These are phyloP conservation scores for Penicillium cataractarum DNA, from an alignment of 495 filamentous ascomycete species.

Conservation along the genomic window DNA sequence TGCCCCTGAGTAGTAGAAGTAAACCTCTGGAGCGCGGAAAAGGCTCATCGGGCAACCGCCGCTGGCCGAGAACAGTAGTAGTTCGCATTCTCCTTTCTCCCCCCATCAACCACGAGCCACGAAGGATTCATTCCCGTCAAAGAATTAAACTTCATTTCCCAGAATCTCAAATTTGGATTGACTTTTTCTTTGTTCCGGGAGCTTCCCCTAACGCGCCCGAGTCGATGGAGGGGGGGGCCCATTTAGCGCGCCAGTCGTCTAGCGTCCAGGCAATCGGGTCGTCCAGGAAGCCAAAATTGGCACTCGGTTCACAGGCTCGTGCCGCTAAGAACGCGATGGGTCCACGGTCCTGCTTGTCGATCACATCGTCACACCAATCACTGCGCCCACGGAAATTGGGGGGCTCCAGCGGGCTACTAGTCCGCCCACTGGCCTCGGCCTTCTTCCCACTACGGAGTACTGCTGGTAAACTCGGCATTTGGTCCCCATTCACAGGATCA, in stretches of 20 bases:
- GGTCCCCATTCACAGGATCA: not conserved
- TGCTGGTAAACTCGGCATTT: slow-evolving; percentile 3
- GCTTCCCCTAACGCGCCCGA: not conserved
- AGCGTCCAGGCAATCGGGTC: slow-evolving; percentile 15
- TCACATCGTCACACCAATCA: slow-evolving; percentile 34
- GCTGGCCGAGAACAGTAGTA: not conserved
- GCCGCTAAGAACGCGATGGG: slow-evolving; percentile 23
- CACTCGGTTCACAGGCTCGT: slow-evolving; percentile 23
- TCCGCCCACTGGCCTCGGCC: slow-evolving; percentile 2
- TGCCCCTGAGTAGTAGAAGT: too few species aligned
- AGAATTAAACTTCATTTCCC: not conserved
- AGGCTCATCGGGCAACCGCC: not conserved
- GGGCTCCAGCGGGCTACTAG: slow-evolving; percentile 17
- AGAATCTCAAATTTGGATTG: slow-evolving; percentile 2
- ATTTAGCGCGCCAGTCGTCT: slow-evolving; percentile 4
- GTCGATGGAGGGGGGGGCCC: not conserved
- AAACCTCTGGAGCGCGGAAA: not conserved
- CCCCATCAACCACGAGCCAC: not conserved
- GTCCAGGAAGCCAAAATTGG: slow-evolving; percentile 23
- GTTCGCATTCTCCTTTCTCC: not conserved
- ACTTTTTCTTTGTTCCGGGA: not conserved
- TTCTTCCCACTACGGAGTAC: not conserved
- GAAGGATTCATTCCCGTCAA: not conserved
- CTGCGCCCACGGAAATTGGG: slow-evolving; percentile 28
- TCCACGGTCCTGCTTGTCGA: slow-evolving; percentile 26